Base-by-base conservation (phyloP, 179 eudicot genomes). In the Camellia oleifera region DNA sequence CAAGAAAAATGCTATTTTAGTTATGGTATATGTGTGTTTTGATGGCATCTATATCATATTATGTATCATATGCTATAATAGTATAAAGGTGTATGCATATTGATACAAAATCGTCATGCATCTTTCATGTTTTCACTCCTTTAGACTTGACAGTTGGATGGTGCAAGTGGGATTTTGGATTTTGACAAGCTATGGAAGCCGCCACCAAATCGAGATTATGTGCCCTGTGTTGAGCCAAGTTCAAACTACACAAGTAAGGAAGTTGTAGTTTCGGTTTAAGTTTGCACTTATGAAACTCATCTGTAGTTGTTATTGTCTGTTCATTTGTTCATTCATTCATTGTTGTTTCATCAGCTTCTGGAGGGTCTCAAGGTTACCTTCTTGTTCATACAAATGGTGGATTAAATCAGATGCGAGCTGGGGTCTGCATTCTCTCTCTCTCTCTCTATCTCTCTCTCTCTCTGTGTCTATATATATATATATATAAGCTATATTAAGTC, bases 401-500 rank as follows among this genome's bases (percentile, higher is more conserved):
- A 75, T 97, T 95, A 72, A 95, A 95, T 86, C 99, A 95, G 87
- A 95, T 95, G 99, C 93, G 99, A 79, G 95, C 98, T 67, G 99
- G 99, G 95, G 99, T 95, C 11, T 50, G 81, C 78, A 44, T 4
- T 52, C 17, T 66, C 20, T 76, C 72, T 75, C 50, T 9, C 63
- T 53, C 26, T 71, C 44, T 75, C 5, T 76, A n/a, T n/a, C n/a
- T n/a, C n/a, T n/a, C n/a, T n/a, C n/a, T n/a, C n/a, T n/a, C n/a
- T n/a, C n/a, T n/a, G n/a, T n/a, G 9, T 58, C 26, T 11, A 11
- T 8, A 9, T 4, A 20, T 17, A 1, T 46, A 44, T 17, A 7
- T 69, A 11, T 69, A 4, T 12, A 0, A 32, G 71, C 57, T 11
- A 13, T 42, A n/a, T n/a, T 20, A 0, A 48, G 32, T 2, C 57